A percentile compares a stretch with the other conserved stretches of the same genome.
Conservation (phyloP, 257 asterid species). For the Solanum paucissectum region DNA sequence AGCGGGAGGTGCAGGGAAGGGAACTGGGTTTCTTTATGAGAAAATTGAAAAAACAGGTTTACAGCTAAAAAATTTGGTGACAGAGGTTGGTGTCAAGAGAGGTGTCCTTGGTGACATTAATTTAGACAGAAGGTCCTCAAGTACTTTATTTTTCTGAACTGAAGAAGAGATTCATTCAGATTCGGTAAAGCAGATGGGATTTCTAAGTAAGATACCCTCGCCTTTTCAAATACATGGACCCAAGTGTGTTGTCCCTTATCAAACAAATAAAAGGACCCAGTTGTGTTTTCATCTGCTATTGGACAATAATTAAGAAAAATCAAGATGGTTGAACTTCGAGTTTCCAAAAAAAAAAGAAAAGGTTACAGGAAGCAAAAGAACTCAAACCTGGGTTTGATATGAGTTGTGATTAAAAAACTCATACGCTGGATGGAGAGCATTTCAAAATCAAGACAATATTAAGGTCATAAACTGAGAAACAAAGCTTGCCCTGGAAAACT, state of each 20-base stretch:
- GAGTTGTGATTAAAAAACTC: background rate
- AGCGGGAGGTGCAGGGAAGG: background rate
- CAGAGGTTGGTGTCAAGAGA: background rate
- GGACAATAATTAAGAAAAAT: background rate
- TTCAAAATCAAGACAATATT: background rate
- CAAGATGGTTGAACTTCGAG: background rate
- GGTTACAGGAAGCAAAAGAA: background rate
- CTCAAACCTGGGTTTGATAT: background rate
- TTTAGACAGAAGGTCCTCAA: background rate
- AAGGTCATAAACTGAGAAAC: background rate
- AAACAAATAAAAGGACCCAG: background rate
- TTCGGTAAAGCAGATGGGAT: background rate
- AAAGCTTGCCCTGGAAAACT: background rate
- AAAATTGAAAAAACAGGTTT: background rate
- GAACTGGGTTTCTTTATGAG: background rate
- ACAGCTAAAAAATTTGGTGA: background rate
- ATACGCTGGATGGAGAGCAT: background rate
- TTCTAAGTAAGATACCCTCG: background rate
- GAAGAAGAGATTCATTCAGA: background rate
- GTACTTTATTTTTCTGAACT: background rate
- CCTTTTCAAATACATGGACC: background rate
- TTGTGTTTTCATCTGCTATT: background rate
- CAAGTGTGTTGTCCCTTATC: background rate
- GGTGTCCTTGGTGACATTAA: background rate
- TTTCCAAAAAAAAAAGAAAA: background rate